Evolutionary conservation across 2,329 filamentous ascomycete species (phyloP), one percentile per base, ranked within the genome.

Genomic region (Aureobasidium melanogenum): DNA sequence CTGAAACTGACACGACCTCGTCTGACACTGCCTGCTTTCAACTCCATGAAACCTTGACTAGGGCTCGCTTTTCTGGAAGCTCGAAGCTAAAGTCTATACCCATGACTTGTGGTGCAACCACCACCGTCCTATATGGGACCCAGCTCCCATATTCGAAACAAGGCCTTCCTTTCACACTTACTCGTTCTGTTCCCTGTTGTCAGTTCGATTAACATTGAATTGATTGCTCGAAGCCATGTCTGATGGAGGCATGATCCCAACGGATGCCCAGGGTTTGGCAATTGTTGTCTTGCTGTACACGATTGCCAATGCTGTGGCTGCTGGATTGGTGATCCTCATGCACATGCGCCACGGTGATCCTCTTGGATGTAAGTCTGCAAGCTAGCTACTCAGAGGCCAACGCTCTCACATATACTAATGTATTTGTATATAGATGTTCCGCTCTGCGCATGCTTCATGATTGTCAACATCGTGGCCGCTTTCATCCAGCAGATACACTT

Each of bases 401-500:
- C 12, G 19, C 8, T 38, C 7, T n/a, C 2, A 5, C 19, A 47
- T 41, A 24, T 50, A 50, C 56, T 50, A 5, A 50, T 26, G 2
- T 8, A 22, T 34, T 1, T 41, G 15, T 24, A 6, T 14, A 19
- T 32, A 59, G 56, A 59, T 32, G 44, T 59, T 6, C 43, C 56
- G 2, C 12, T 59, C 12, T 48, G 43, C 36, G 56, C 56, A 15
- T 30, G 30, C 28, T 50, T 59, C 34, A 59, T 59, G 56, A 32
- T 59, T 17, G 14, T 59, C 43, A 48, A 32, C n/a, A 59, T 59
- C 26, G 1, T 41, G 15, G 56, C 56, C 5, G 22, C 56, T 8
- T 59, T 59, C 24, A 24, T 59, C 28, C 56, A 59, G 44, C 56
- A 59, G 26, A 59, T 59, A 22, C 44, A 59, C n/a, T 59, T 59